Conservation (phyloP, 208 protist genomes). For the Acanthamoeba lugdunensis region DNA sequence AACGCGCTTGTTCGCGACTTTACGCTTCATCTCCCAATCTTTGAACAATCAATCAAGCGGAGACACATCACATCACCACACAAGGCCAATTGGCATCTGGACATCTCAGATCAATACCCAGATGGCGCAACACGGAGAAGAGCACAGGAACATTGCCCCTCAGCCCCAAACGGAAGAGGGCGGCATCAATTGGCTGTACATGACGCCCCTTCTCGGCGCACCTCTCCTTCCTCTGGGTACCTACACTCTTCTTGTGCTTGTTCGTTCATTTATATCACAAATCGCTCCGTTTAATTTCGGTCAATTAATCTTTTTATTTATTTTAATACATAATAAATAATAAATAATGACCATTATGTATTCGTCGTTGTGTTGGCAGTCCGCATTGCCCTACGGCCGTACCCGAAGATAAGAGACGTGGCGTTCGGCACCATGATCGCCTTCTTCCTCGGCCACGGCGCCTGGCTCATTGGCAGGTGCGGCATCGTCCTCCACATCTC, state of each 20-base stretch:
- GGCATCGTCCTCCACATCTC: no score
- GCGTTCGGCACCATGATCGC: background rate
- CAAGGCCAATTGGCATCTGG: no score
- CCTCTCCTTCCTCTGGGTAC: background rate
- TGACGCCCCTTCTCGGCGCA: background rate
- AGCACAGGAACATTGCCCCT: background rate
- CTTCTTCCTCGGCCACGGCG: conserved; percentile 26
- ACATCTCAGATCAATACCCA: no score
- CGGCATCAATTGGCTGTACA: conserved; percentile 22
- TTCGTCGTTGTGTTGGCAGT: background rate
- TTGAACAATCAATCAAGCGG: no score
- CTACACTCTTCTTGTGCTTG: background rate
- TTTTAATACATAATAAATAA: background rate
- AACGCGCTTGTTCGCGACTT: no score
- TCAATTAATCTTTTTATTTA: background rate
- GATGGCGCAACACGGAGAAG: background rate
- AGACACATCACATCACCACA: no score
- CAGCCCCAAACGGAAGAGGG: background rate
- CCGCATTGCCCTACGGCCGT: background rate
- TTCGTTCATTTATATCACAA: background rate
- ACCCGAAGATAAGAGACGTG: conserved; percentile 6
- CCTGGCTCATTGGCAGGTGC: conserved; percentile 28
- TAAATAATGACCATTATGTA: background rate
- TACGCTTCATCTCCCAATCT: no score
- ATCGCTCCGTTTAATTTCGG: no score